Percentiles rank a stretch among this genome's conserved stretches.
These are phyloP conservation scores for Mortierella sp. DNA, from an alignment of 371 early-diverging fungal species.

Conservation along the genomic window DNA sequence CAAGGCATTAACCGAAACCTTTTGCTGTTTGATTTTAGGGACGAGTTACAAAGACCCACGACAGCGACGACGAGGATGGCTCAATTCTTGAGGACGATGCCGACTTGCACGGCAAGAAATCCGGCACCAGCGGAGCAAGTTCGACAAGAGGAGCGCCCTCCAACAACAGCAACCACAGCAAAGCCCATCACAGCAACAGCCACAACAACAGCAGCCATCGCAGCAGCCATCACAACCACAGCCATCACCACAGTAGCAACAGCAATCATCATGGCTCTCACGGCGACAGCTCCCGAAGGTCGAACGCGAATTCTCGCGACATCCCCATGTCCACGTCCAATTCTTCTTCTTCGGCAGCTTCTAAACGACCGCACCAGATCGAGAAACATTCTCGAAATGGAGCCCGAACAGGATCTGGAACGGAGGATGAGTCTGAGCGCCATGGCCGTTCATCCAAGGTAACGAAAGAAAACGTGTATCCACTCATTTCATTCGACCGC, in stretches of 20 bases:
- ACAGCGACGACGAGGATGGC: slow-evolving; percentile 57
- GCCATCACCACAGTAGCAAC: background rate
- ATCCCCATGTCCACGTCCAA: background rate
- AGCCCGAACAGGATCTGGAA: slow-evolving; percentile 3
- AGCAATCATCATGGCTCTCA: slow-evolving; percentile 17
- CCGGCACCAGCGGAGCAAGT: background rate
- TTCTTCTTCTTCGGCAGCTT: slow-evolving; percentile 12
- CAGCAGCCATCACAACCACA: background rate
- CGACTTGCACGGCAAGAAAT: slow-evolving; percentile 32
- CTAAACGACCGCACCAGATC: slow-evolving; percentile 33
- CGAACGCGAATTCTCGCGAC: background rate
- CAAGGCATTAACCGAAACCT: background rate
- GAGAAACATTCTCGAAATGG: slow-evolving; percentile 16
- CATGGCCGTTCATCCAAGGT: slow-evolving; percentile 21
- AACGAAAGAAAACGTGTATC: background rate
- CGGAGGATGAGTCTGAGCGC: slow-evolving; percentile 25
- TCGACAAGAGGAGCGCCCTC: background rate
- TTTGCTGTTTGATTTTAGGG: slow-evolving; percentile 19
- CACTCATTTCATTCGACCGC: background rate
- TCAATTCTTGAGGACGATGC: slow-evolving; percentile 57
- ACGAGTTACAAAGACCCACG: slow-evolving; percentile 34
- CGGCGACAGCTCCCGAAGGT: background rate
- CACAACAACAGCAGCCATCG: background rate
- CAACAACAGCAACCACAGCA: slow-evolving; percentile 12
- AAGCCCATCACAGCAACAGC: background rate